Evolutionary conservation across 495 filamentous ascomycete species (phyloP), one percentile per base, ranked within the genome.

Genomic region (Oleoguttula mirabilis): DNA sequence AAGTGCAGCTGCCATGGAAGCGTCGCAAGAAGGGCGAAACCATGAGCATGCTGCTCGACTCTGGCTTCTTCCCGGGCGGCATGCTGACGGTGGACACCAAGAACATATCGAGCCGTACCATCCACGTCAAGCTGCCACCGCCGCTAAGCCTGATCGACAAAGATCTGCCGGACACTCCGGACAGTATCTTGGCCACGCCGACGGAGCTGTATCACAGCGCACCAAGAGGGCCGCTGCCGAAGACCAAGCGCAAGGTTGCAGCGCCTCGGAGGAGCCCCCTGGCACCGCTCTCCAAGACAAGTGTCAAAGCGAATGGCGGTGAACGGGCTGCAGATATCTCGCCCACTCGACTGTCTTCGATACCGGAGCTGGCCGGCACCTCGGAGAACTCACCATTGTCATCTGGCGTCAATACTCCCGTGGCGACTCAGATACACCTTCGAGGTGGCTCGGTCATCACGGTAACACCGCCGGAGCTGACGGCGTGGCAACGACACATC

Each of bases 401-500:
- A 1, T 46, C 51, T 10, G 38, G 36, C 6, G 28, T 24, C 16
- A 38, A 30, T 0, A 46, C 47, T 8, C 48, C 45, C 21, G 32
- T 36, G 10, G 34, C 45, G 4, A 48, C 45, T n/a, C 23, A 39
- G 28, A 48, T 55, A 6, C 44, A 51, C 10, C 45, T 51, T 4
- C 39, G 41, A 17, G 37, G 38, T 16, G 52, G 52, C 7, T 55
- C 52, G n/a, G 40, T 55, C 15, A 14, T 55, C 5, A 55, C 44
- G 8, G 49, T 55, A 1, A 43, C 36, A 7, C 39, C 40, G 2
- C 52, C 49, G 7, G 52, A 55, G 27, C 20, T 45, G 28, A 55
- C 39, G 8, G 44, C 52, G 1, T 55, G 52, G 52, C 39, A 46
- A 19, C 52, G 45, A 17, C 34, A 37, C 21, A 21, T 43, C 2